phyloP scores from a whole-genome alignment of 306 rosid genomes.

The Argentina anserina region DNA sequence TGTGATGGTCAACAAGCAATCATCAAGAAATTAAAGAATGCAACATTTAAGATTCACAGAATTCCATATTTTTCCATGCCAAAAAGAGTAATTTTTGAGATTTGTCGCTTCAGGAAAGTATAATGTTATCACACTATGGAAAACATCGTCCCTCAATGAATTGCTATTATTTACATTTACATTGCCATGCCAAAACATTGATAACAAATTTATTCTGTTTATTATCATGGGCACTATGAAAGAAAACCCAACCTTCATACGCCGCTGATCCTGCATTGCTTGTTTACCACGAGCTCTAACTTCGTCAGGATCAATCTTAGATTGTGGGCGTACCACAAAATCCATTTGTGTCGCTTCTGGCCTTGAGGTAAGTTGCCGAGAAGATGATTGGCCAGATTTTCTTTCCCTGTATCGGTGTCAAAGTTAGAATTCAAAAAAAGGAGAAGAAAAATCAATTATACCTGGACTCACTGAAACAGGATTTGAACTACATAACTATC shows the following conservation, averaged over 20 bases:
- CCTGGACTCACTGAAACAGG: neutral
- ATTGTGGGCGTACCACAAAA: constrained; percentile 87
- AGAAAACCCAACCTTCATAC: constrained; percentile 64
- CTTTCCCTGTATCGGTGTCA: constrained; percentile 55
- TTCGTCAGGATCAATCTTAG: constrained; percentile 94
- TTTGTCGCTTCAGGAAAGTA: neutral
- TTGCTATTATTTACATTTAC: neutral
- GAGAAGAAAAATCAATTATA: neutral
- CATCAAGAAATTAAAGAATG: neutral
- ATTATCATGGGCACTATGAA: neutral
- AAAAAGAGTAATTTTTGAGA: neutral
- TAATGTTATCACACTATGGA: neutral
- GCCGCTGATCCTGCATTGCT: constrained; percentile 81
- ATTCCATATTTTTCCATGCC: neutral
- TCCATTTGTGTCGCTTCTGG: constrained; percentile 98
- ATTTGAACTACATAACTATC: neutral
- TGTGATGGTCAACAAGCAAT: neutral
- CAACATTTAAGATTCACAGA: neutral
- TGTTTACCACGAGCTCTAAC: constrained; percentile 81
- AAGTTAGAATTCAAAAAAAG: constrained; percentile 7
- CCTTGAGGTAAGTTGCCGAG: constrained; percentile 73
- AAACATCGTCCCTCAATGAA: neutral
- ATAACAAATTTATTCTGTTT: neutral
- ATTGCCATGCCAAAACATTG: neutral
- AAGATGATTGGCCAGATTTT: constrained; percentile 78